Evolutionary conservation across 768 basidiomycete genomes (phyloP), one percentile per base, ranked within the genome.

Genomic region (Suillus lakei): DNA sequence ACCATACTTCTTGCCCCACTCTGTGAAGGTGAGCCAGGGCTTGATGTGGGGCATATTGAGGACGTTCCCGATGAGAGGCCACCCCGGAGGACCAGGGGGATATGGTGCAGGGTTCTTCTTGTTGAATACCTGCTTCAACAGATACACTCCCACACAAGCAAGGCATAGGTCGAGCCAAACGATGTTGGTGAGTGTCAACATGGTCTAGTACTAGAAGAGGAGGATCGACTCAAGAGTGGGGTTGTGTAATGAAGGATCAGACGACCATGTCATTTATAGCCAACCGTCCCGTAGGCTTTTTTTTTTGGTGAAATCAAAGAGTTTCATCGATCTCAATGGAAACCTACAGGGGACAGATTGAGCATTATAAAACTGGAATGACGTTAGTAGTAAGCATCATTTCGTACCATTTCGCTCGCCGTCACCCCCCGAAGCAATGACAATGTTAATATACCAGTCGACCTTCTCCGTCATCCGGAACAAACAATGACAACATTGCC

Each of bases 1-100:
- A 77, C 84, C 84, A 67, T 78, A 85, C 75, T 80, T 79, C 26
- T 77, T 66, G 1, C 80, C 83, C 84, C 84, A 85, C 30, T 78
- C 72, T 3, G 79, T 53, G 58, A 83, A 84, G 28, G 78, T 79
- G 48, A 83, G 62, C 83, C 84, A 85, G 50, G 81, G 81, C 60
- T 80, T 82, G 44, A 69, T 64, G 36, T 79, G 74, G 30, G 85
- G 85, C 81, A 85, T 82, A 62, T 85, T 83, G 1, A 84, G 73
- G 10, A 85, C 70, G 59, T 86, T 86, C n/a, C 81, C 84, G 32
- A 86, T 65, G 16, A 85, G 51, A 7, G 84, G 84, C 46, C 80
- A 69, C 36, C 74, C 76, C 54, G 74, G 80, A 12, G 85, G 85
- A 5, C 85, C 85, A 0, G 85, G 85, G 28, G 85, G 85, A 48